Evolutionary conservation across 2,329 filamentous ascomycete species (phyloP).

Genomic region (Fusarium sororula): DNA sequence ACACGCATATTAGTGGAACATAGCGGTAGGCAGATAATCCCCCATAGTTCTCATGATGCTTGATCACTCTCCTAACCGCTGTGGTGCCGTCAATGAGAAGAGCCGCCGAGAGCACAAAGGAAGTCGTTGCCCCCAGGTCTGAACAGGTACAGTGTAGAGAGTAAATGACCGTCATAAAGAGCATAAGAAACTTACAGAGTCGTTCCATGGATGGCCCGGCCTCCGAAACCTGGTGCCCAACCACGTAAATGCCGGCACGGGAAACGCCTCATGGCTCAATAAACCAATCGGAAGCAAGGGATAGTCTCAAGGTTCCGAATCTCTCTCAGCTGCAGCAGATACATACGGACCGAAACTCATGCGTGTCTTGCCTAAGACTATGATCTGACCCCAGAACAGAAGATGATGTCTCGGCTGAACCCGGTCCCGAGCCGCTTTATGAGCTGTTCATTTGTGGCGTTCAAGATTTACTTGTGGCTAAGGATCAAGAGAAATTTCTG

Average conservation of each 20-base stretch:
- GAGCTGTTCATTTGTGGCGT: neutral
- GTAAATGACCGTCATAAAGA: no score
- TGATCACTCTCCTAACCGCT: neutral
- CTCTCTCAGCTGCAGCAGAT: neutral
- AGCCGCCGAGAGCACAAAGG: accelerated
- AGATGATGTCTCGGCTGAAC: neutral
- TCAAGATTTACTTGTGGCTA: neutral
- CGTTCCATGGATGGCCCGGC: neutral
- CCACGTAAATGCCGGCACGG: neutral
- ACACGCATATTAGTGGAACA: neutral
- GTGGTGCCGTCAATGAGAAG: neutral
- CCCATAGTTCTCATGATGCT: neutral
- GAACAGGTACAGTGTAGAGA: accelerated
- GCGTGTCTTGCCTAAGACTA: neutral
- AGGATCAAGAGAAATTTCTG: accelerated
- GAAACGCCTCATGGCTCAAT: neutral
- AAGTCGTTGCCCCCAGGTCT: accelerated
- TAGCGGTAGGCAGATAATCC: neutral
- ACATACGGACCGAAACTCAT: neutral
- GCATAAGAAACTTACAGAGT: no score
- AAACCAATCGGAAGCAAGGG: neutral
- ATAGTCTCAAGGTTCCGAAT: no score
- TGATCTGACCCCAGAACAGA: neutral
- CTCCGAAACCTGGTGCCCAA: neutral
- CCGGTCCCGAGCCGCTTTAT: neutral